Evolutionary conservation across 345 rosid genomes (phyloP).

Genomic region (Pseudoturritis turrita): DNA sequence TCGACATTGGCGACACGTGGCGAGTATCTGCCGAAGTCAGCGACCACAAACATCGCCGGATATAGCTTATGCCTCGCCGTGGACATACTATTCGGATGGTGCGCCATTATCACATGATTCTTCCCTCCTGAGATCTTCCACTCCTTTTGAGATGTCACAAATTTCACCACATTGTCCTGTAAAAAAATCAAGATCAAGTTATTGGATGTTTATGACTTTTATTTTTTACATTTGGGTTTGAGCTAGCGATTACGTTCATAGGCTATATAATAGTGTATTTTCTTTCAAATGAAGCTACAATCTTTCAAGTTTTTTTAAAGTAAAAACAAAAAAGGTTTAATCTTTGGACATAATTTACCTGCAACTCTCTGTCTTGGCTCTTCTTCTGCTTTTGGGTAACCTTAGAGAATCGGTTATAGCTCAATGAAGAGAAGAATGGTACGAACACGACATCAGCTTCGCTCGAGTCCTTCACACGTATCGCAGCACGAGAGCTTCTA

Average conservation of each 20-base stretch:
- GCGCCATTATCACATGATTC: conserved; percentile 81
- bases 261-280: too few relatives aligned
- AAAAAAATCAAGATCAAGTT: background rate
- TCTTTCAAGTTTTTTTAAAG: too few relatives aligned
- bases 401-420: conserved; percentile 74
- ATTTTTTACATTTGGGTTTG: too few relatives aligned
- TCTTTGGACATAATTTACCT: background rate
- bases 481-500: conserved; percentile 43
- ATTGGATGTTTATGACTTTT: background rate
- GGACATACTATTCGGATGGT: conserved; percentile 93
- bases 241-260: too few relatives aligned
- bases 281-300: too few relatives aligned
- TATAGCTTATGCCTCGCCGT: conserved; percentile 70
- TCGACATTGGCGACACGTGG: conserved; percentile 71
- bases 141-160: conserved; percentile 52
- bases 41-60: conserved; percentile 74
- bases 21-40: conserved; percentile 95
- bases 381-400: conserved; percentile 52
- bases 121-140: conserved; percentile 81
- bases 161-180: conserved; percentile 64
- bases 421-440: conserved; percentile 85
- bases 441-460: conserved; percentile 83
- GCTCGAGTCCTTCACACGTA: conserved; percentile 72
- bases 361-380: conserved; percentile 54
- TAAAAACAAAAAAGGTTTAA: too few relatives aligned